These are phyloP conservation scores for Colletotrichum cereale DNA, from an alignment of 2,329 filamentous ascomycete genomes.

Conservation along the genomic window DNA sequence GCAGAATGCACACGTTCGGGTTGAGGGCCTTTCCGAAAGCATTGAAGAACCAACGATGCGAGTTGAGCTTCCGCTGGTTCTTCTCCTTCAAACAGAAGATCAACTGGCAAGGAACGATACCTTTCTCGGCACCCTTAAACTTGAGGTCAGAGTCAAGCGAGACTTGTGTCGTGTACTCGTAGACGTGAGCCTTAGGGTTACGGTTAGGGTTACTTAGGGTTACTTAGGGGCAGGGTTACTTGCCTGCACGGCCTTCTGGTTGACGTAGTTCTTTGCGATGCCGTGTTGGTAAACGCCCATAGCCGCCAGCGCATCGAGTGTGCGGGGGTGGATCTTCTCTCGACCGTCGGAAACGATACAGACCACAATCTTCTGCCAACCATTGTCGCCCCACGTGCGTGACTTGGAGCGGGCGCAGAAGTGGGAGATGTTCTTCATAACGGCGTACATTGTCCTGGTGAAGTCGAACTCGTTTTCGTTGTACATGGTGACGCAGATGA, in stretches of 20 bases:
- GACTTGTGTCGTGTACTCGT: constrained; percentile 98
- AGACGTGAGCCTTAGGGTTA: constrained; percentile 78
- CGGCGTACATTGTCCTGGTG: constrained; percentile 97
- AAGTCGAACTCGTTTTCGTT: constrained; percentile 98
- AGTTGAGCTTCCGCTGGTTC: constrained; percentile 98
- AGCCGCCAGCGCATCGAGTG: constrained; percentile 91
- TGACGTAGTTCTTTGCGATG: constrained; percentile 98
- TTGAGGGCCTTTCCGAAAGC: constrained; percentile 93
- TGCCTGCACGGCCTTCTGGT: constrained; percentile 87
- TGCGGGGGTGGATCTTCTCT: constrained; percentile 89
- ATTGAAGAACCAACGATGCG: constrained; percentile 99
- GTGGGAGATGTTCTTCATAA: constrained; percentile 98
- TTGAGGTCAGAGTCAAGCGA: constrained; percentile 95
- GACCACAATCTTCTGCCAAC: constrained; percentile 99
- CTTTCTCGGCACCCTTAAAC: constrained; percentile 99
- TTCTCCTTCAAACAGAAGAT: constrained; percentile 99
- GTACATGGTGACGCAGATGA: constrained; percentile 99
- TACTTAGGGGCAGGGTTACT: too few relatives aligned
- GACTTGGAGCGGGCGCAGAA: constrained; percentile 95
- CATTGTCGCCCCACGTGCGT: constrained; percentile 94
- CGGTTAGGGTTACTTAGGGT: too few relatives aligned
- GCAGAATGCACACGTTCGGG: constrained; percentile 95
- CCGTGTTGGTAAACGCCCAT: constrained; percentile 99
- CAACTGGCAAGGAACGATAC: constrained; percentile 97
- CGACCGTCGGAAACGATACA: constrained; percentile 96